These are phyloP conservation scores for Trypanosoma platydactyli DNA, from an alignment of 208 protist species.

Conservation along the genomic window DNA sequence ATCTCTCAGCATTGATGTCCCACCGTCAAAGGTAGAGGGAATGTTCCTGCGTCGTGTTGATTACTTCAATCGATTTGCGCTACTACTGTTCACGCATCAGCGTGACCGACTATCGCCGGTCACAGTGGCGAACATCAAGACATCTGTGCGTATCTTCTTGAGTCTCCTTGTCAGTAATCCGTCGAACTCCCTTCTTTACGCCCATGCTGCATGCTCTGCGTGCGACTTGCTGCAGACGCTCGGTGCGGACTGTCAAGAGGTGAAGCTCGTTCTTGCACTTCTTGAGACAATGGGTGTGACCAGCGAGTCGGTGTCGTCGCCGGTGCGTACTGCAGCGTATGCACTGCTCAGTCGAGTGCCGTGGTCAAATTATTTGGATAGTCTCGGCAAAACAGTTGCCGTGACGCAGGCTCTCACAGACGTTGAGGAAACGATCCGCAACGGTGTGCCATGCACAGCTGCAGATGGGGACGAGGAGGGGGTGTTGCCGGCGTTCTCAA, in stretches of 20 bases:
- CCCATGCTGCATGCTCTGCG: constrained; percentile 45
- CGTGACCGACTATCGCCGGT: constrained; percentile 38
- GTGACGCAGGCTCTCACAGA: constrained; percentile 18
- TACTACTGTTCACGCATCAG: constrained; percentile 49
- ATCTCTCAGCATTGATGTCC: constrained; percentile 32
- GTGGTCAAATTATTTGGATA: constrained; percentile 16
- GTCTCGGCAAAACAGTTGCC: constrained; percentile 10
- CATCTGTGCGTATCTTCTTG: constrained; percentile 37
- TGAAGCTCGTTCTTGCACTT: constrained; percentile 62
- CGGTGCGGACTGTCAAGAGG: constrained; percentile 43
- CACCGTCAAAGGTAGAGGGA: constrained; percentile 33
- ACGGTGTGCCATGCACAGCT: constrained; percentile 11
- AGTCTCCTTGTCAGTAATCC: constrained; percentile 52
- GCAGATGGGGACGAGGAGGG: not conserved
- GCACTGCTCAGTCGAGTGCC: not conserved
- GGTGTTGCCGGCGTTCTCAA: not conserved
- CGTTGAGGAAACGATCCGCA: constrained; percentile 14
- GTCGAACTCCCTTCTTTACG: constrained; percentile 38
- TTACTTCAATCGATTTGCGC: constrained; percentile 58
- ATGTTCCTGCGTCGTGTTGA: constrained; percentile 52
- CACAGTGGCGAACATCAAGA: constrained; percentile 32
- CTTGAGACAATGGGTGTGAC: constrained; percentile 40
- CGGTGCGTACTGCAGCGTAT: constrained; percentile 24
- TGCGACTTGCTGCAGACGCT: constrained; percentile 48
- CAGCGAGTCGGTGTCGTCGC: constrained; percentile 3